phyloP scores from a whole-genome alignment of 306 rosid species.

The Fagus crenata region DNA sequence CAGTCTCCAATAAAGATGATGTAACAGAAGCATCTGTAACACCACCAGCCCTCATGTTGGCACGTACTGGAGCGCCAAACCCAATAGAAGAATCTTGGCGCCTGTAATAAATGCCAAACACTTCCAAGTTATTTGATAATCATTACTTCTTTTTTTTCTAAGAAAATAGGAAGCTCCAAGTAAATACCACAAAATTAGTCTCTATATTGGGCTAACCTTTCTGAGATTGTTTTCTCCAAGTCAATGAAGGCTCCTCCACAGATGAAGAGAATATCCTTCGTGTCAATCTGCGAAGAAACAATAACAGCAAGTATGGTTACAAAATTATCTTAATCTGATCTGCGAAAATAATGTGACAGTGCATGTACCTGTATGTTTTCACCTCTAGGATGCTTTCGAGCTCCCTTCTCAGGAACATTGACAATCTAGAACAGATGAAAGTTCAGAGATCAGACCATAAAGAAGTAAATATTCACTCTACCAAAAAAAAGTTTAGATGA shows the following conservation, averaged over 20 bases:
- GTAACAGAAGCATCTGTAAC: conserved; percentile 80
- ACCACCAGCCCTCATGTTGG: conserved; percentile 82
- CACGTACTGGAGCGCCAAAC: conserved; percentile 92
- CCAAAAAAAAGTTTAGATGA: neutral
- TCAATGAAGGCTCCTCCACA: conserved; percentile 97
- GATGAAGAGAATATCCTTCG: conserved; percentile 94
- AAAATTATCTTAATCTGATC: conserved; percentile 14
- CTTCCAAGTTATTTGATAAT: conserved; percentile 5
- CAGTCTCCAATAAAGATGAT: conserved; percentile 81
- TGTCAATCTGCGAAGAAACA: conserved; percentile 73
- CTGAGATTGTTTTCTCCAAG: conserved; percentile 97
- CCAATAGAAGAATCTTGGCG: conserved; percentile 96
- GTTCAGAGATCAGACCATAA: conserved; percentile 24
- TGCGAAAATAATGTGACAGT: conserved; percentile 7
- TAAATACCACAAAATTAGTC: conserved; percentile 5
- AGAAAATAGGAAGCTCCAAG: conserved; percentile 9
- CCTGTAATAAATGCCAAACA: conserved; percentile 43
- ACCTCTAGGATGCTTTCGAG: conserved; percentile 95
- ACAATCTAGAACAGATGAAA: conserved; percentile 66
- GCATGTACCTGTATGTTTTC: conserved; percentile 82
- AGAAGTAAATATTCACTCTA: neutral
- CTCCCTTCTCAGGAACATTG: conserved; percentile 98
- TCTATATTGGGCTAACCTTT: conserved; percentile 61
- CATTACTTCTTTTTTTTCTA: neutral
- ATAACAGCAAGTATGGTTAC: conserved; percentile 14